Base-by-base conservation (phyloP, 805 yeast species). In the Zygosaccharomyces bisporus region DNA sequence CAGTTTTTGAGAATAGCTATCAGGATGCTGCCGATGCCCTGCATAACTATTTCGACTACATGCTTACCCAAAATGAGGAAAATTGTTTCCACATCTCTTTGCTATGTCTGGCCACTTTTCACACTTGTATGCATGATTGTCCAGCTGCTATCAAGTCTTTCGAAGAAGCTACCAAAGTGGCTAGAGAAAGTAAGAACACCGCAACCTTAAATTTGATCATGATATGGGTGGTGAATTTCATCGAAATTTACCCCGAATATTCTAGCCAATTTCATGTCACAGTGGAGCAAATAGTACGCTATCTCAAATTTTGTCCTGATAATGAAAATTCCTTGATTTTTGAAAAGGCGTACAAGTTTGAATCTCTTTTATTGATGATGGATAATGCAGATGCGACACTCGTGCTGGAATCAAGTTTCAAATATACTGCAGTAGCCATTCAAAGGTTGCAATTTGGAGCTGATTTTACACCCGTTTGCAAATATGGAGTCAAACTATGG, bases 111-210 rank as follows among this genome's bases (percentile, higher is more conserved):
- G 95, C 93, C 0, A 72, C 85, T 0, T 65, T 86, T 32, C 88
- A 86, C 52, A 81, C 83, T 17, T 76, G 75, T 41, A 85, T 83
- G 59, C 80, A 81, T 21, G 79, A 81, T 44, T 75, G 76, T 50
- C 73, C 73, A 9, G 83, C 83, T 47, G 95, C 96, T 0, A 60
- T 87, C 10, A 73, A 82, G 51, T 83, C 95, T 1, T 84, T 88
- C 6, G 87, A 84, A 50, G 96, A 89, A 60, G 93, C 96, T 0
- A 83, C 88, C 2, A 72, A 84, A 5, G 88, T 89, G 2, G 96
- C 96, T 0, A 70, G 96, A 52, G 96, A 89, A 55, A 82, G 83
- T 54, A 81, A 81, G 49, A 96, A 90, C 61, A 72, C 77, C 44
- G 70, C 74, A 10, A 86, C 95, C 19, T 70, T 88, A 33, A 83